Evolutionary conservation across 2,329 filamentous ascomycete species (phyloP).

Genomic region (Fusarium concolor): DNA sequence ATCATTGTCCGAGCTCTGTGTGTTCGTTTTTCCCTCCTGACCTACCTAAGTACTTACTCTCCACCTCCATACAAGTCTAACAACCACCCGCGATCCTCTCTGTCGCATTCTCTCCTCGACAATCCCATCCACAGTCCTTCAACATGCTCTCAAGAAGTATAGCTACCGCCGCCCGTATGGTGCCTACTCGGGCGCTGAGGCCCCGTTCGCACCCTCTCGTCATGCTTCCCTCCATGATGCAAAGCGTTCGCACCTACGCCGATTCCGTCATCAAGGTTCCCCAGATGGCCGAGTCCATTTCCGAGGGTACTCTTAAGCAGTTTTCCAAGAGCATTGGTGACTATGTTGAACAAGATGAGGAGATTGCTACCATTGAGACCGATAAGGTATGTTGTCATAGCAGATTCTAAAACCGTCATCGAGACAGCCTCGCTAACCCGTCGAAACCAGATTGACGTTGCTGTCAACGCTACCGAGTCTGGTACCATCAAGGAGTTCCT

Average conservation of each 20-base stretch:
- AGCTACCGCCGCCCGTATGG: slow-evolving; percentile 57
- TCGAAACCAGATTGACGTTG: slow-evolving; percentile 83
- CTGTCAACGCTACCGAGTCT: slow-evolving; percentile 92
- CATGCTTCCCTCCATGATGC: slow-evolving; percentile 64
- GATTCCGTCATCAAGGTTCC: slow-evolving; percentile 93
- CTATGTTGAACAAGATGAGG: slow-evolving; percentile 93
- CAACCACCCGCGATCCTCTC: slow-evolving; percentile 12
- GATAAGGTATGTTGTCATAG: slow-evolving; percentile 77
- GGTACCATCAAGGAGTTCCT: slow-evolving; percentile 93
- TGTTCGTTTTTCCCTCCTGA: slow-evolving; percentile 39
- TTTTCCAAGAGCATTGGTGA: slow-evolving; percentile 94
- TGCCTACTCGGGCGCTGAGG: slow-evolving; percentile 56
- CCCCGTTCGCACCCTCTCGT: slow-evolving; percentile 47
- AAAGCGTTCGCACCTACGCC: slow-evolving; percentile 73
- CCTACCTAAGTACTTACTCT: slow-evolving; percentile 7
- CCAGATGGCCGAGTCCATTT: slow-evolving; percentile 98
- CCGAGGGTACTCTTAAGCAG: slow-evolving; percentile 95
- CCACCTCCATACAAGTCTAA: slow-evolving; percentile 21
- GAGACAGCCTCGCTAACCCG: slow-evolving; percentile 13
- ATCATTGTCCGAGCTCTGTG: slow-evolving; percentile 40
- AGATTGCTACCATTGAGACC: slow-evolving; percentile 98
- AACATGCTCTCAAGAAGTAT: slow-evolving; percentile 59
- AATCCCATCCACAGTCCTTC: slow-evolving; percentile 15
- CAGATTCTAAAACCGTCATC: neutral
- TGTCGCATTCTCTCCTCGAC: slow-evolving; percentile 2